phyloP scores from a whole-genome alignment of 2,329 filamentous ascomycete genomes.

The Volutella citrinella region DNA sequence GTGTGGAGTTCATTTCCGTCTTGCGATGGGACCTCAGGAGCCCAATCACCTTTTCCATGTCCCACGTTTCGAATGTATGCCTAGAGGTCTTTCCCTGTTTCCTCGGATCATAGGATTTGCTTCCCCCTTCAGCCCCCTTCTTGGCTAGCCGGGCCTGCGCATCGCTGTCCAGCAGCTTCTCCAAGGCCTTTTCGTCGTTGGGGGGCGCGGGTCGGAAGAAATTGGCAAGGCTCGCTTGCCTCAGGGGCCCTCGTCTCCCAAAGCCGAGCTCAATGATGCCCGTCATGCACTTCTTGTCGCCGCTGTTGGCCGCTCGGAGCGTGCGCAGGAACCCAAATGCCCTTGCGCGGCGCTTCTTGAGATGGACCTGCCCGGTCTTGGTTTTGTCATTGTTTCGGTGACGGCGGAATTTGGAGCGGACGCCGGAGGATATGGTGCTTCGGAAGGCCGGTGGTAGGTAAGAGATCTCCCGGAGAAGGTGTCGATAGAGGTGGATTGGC shows the following conservation, averaged over 20 bases:
- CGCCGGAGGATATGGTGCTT: constrained; percentile 38
- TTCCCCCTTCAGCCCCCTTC: too few relatives aligned
- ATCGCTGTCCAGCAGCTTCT: constrained; percentile 24
- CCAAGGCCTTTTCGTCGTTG: constrained; percentile 39
- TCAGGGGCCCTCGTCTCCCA: constrained; percentile 49
- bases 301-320: constrained; percentile 52
- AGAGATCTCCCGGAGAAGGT: constrained; percentile 57
- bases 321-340: constrained; percentile 43
- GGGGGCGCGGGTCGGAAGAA: constrained; percentile 38
- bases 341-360: constrained; percentile 31
- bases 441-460: constrained; percentile 56
- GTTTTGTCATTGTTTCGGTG: constrained; percentile 27
- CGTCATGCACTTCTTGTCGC: constrained; percentile 45
- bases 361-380: background rate
- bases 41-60: constrained; percentile 42
- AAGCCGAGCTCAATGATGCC: constrained; percentile 48
- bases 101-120: too few relatives aligned
- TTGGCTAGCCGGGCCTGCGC: too few relatives aligned
- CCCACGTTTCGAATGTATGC: too few relatives aligned
- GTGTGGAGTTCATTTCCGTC: constrained; percentile 25
- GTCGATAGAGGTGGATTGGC: constrained; percentile 48
- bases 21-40: constrained; percentile 41
- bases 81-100: too few relatives aligned
- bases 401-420: constrained; percentile 46
- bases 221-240: constrained; percentile 44